phyloP scores from a whole-genome alignment of 805 yeast species.

The Myxozyma melibiosi region DNA sequence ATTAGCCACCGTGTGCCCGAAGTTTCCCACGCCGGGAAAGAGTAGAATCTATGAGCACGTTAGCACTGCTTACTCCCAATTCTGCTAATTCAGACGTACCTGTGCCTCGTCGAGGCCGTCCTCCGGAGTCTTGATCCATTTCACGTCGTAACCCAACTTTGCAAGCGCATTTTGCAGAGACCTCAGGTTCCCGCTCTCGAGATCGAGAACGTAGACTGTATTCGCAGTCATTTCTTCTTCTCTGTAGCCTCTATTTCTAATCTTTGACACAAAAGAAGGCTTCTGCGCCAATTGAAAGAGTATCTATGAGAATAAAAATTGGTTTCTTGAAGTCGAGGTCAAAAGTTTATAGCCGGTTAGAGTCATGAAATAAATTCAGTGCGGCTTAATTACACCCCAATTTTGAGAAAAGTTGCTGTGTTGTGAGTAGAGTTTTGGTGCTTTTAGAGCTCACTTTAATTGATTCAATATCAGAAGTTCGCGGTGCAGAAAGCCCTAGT shows the following conservation, averaged over 20 bases:
- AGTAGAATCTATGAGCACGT: slow-evolving; percentile 50
- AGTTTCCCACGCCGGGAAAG: slow-evolving; percentile 97
- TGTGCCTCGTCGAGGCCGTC: slow-evolving; percentile 54
- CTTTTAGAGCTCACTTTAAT: no score
- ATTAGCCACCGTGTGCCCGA: slow-evolving; percentile 86
- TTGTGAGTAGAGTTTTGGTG: no score
- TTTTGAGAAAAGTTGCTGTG: no score
- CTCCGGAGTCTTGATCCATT: slow-evolving; percentile 58
- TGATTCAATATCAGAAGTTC: no score
- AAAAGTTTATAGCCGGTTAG: no score
- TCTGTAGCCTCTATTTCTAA: not conserved
- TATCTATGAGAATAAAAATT: no score
- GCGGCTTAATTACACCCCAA: no score
- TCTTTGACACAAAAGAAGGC: not conserved
- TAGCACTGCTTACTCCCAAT: not conserved
- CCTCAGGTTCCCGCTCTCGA: slow-evolving; percentile 90
- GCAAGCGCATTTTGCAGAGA: slow-evolving; percentile 87
- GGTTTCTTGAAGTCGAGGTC: no score
- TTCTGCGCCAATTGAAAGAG: not conserved
- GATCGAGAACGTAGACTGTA: slow-evolving; percentile 77
- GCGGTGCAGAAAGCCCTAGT: no score
- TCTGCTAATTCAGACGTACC: slow-evolving; percentile 12
- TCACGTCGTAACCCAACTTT: slow-evolving; percentile 68
- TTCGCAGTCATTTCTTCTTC: not conserved
- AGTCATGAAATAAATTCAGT: no score